A percentile compares a stretch with the other conserved stretches of the same genome.
Conservation (phyloP, 2,329 filamentous ascomycete species). For the Zymoseptoria ardabiliae region DNA sequence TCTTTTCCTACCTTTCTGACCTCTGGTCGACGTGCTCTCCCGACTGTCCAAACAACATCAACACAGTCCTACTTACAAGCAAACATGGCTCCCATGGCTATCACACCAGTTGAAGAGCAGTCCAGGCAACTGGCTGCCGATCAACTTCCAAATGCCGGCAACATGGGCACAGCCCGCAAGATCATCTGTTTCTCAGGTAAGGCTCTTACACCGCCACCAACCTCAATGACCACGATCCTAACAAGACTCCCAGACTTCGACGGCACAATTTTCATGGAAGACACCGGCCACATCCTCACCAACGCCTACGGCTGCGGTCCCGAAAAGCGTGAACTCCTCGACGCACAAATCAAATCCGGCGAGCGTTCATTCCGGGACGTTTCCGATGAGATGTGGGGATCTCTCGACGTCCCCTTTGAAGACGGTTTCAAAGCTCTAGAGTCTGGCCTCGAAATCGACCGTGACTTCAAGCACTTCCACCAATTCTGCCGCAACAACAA, state of each 20-base stretch:
- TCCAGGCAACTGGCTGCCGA: constrained; percentile 12
- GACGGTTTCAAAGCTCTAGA: constrained; percentile 61
- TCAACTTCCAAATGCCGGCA: constrained; percentile 9
- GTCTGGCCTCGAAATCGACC: constrained; percentile 54
- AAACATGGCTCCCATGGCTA: constrained; percentile 28
- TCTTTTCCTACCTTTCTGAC: neutral
- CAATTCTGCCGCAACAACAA: constrained; percentile 54
- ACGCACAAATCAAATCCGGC: constrained; percentile 57
- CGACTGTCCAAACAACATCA: neutral
- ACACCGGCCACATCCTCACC: constrained; percentile 62
- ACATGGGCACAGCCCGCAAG: constrained; percentile 44
- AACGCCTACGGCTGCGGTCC: constrained; percentile 58
- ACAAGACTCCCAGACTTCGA: constrained; percentile 52
- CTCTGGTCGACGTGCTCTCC: neutral
- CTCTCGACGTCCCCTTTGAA: constrained; percentile 58
- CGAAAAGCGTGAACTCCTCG: constrained; percentile 48
- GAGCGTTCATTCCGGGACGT: constrained; percentile 61
- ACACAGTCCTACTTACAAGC: too few species aligned
- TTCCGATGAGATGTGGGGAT: constrained; percentile 67
- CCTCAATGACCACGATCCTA: constrained; percentile 1
- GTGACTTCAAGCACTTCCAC: constrained; percentile 58
- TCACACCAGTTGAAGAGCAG: constrained; percentile 25
- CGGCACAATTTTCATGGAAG: constrained; percentile 59
- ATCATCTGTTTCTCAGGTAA: constrained; percentile 53
- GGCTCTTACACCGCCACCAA: constrained; percentile 9